Conservation (phyloP, 371 early-diverging fungal species). For the Funneliformis caledonium region DNA sequence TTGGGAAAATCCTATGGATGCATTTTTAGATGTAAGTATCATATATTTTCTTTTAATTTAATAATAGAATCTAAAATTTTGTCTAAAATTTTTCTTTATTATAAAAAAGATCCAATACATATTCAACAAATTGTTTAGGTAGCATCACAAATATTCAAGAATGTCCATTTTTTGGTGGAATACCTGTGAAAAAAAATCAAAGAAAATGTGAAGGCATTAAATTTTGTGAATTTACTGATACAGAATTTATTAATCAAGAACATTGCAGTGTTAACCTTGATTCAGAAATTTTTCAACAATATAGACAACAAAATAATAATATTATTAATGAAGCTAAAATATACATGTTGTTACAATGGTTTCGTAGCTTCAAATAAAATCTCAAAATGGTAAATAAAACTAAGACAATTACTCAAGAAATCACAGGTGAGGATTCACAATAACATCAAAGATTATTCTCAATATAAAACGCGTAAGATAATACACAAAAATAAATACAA, state of each 20-base stretch:
- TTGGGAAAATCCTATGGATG: no score
- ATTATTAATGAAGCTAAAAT: neutral
- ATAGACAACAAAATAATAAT: neutral
- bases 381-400: no score
- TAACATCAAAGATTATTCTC: no score
- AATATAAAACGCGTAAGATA: no score
- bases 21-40: no score
- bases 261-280: neutral
- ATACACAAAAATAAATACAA: no score
- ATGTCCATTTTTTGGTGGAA: neutral
- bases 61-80: no score
- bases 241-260: neutral
- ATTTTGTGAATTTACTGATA: neutral
- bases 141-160: neutral
- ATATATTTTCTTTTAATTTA: no score
- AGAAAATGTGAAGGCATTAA: conserved; percentile 1
- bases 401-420: no score
- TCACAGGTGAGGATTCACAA: no score
- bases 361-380: no score
- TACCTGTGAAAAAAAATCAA: neutral
- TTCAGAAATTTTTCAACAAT: neutral
- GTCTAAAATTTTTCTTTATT: neutral
- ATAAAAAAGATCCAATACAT: neutral
- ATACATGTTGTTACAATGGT: neutral
- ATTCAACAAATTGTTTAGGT: neutral